Evolutionary conservation across 2,329 filamentous ascomycete genomes (phyloP), one percentile per base, ranked within the genome.

Genomic region (Trichoderma harzianum): DNA sequence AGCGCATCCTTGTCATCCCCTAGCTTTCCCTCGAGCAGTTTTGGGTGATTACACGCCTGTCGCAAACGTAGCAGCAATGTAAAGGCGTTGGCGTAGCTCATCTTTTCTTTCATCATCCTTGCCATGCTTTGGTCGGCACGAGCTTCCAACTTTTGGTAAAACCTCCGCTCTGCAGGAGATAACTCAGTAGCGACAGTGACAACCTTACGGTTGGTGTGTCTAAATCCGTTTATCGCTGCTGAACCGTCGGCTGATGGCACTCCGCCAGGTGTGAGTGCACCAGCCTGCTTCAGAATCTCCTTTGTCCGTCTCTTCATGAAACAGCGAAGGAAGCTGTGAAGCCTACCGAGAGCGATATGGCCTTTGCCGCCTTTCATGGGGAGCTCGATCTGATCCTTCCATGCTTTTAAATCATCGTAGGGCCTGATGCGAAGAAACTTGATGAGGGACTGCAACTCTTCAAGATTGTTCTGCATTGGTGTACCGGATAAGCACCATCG

Each of bases 271-370:
- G 93, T 92, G 21, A 97, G 84, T 1, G 93, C 93, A 12, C 93
- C 93, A 12, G 93, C 93, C 76, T 94, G 88, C 82, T 96, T 97
- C 73, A 99, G 84, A n/a, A 99, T 93, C 26, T 97, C 94, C 82
- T 99, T 99, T 10, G 95, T 98, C 55, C 96, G 90, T n/a, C 96
- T 91, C 84, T 98, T 97, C 96, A 99, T 99, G 83, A 97, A 97
- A 70, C 94, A 95, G 69, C 93, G 92, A 5, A 99, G 84, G 73
- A 97, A 90, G 71, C 92, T 90, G 76, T 97, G 94, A 36, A 99
- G 85, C 58, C 96, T 89, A 65, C 91, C 89, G 79, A 99, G 97
- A 18, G 96, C 95, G 72, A 98, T 88, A 69, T 95, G 93, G 12
- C 95, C 96, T 73, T 92, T 92, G 8, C 95, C 95, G 73, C 92